Base-by-base conservation (phyloP, 225 moss, liverwort and hornwort genomes). In the Rhytidiadelphus loreus region DNA sequence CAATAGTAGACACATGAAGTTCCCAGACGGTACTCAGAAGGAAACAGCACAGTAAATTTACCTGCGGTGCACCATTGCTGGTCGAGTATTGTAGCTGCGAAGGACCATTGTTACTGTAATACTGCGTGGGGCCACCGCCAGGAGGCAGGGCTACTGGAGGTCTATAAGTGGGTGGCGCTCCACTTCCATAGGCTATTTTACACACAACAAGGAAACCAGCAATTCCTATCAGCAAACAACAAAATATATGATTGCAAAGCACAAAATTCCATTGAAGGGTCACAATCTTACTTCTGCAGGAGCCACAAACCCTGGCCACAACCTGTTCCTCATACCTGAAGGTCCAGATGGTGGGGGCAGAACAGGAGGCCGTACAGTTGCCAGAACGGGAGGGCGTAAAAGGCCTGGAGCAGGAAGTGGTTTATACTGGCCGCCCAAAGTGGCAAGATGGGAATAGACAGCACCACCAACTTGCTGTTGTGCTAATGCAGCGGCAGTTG, bases 401-500 rank as follows among this genome's bases (percentile, higher is more conserved):
- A 94, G 91, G 43, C 97, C 98, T 46, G 97, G 94, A 61, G 95
- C 88, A 85, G 93, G 61, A 83, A 97, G 93, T 75, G 97, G 97
- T 86, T 99, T 99, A 85, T 93, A 99, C 88, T 97, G 95, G 75
- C 96, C 96, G 65, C 96, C 93, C 89, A 97, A 93, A 83, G 92
- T 81, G 13, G 95, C 95, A 48, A 98, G 90, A 87, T 97, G 97
- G 43, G 97, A 97, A 89, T 99, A 97, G 33, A 97, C 95, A 88
- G 95, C 96, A 77, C 96, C 96, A 64, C 99, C 97, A 70, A 96
- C 96, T 87, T 96, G 95, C 70, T 95, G 95, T 43, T 92, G 95
- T 29, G 93, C 94, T 68, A 95, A 90, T 84, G 91, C 98, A 62
- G 94, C 88, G 35, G 82, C 98, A 62, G 95, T 96, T 84, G 94